These are phyloP conservation scores for Leccinum subtestaceum DNA, from an alignment of 768 basidiomycete species.

Conservation along the genomic window DNA sequence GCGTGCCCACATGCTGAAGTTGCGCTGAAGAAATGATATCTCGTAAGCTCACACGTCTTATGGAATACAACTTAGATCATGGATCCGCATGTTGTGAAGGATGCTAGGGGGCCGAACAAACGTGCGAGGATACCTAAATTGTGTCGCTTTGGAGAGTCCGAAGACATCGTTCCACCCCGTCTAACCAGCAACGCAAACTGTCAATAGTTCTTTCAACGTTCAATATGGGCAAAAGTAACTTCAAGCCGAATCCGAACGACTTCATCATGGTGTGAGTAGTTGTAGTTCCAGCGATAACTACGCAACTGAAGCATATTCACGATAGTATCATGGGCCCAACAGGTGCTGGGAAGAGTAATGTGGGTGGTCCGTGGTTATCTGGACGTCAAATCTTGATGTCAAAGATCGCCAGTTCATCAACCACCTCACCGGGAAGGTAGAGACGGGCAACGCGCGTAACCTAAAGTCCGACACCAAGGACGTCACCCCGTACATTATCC, in stretches of 20 bases:
- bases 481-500: slow-evolving; percentile 5
- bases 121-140: not conserved
- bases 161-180: not conserved
- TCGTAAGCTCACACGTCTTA: not conserved
- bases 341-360: slow-evolving; percentile 25
- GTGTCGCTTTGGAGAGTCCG: not conserved
- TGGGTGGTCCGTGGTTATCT: slow-evolving; percentile 1
- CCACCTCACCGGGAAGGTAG: slow-evolving; percentile 2
- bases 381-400: not conserved
- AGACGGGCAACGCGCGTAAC: not conserved
- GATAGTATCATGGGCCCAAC: slow-evolving; percentile 25
- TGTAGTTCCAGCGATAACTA: not conserved
- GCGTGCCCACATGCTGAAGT: not conserved
- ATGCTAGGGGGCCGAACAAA: not conserved
- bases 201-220: not conserved
- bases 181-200: not conserved
- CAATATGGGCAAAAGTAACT: not conserved
- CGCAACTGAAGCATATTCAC: not conserved
- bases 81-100: too few species aligned
- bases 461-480: slow-evolving; percentile 14
- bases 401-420: slow-evolving; percentile 14
- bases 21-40: not conserved
- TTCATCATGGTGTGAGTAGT: slow-evolving; percentile 14
- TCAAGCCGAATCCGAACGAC: slow-evolving; percentile 10
- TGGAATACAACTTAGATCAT: not conserved